Evolutionary conservation across 305 asterid species (phyloP).

Genomic region (Solanum hybrid): DNA sequence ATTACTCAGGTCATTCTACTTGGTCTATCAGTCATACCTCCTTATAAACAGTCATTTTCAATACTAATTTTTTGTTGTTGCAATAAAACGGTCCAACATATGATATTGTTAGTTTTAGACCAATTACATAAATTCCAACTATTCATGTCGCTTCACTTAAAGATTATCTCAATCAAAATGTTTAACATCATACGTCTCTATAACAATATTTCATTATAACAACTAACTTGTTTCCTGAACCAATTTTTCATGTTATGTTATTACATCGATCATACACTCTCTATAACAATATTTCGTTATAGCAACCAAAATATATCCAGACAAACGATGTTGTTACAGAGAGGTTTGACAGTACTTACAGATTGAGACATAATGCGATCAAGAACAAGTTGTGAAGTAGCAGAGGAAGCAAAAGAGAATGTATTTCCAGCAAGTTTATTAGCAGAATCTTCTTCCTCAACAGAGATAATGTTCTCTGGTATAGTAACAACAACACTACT

Average conservation of each 20-base stretch:
- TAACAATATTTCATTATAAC: not conserved
- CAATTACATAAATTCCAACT: not conserved
- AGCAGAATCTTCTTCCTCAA: constrained; percentile 52
- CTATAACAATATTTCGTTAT: not conserved
- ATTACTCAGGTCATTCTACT: not conserved
- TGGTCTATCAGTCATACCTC: not conserved
- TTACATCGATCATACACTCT: not conserved
- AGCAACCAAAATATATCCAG: not conserved
- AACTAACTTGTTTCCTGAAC: not conserved
- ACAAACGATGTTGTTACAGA: not conserved
- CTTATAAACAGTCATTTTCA: not conserved
- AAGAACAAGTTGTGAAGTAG: constrained; percentile 91
- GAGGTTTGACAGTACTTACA: constrained; percentile 23
- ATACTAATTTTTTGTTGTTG: not conserved
- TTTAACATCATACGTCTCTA: not conserved
- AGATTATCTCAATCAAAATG: not conserved
- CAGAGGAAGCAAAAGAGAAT: constrained; percentile 89
- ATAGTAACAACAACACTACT: constrained; percentile 3
- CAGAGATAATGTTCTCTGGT: constrained; percentile 37
- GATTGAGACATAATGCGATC: constrained; percentile 99
- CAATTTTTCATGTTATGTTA: not conserved
- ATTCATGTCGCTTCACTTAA: not conserved
- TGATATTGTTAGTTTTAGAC: too few relatives aligned
- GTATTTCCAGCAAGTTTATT: constrained; percentile 65
- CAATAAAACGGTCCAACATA: not conserved